phyloP scores from a whole-genome alignment of 2,329 filamentous ascomycete genomes.

The Botrytis cinerea region DNA sequence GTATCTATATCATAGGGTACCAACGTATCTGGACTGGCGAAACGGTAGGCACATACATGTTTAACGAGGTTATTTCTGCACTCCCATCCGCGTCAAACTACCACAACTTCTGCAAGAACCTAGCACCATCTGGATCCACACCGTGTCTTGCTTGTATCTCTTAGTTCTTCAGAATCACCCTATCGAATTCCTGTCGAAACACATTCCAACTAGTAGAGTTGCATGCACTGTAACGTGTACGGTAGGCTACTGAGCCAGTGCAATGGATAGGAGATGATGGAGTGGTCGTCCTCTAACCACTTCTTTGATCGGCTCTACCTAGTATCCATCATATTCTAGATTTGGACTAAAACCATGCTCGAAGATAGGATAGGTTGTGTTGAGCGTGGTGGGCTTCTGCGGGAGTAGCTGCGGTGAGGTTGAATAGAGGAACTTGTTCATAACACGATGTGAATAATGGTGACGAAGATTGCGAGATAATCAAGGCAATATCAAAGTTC shows the following conservation, averaged over 20 bases:
- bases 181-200: neutral
- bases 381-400: neutral
- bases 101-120: neutral
- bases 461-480: neutral
- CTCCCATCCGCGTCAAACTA: neutral
- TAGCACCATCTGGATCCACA: neutral
- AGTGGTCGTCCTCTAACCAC: neutral
- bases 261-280: neutral
- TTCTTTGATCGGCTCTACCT: neutral
- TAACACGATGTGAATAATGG: no score
- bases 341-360: neutral
- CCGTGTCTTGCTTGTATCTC: neutral
- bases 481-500: neutral
- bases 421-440: neutral
- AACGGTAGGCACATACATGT: neutral
- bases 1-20: neutral
- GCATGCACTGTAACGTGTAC: neutral
- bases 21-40: neutral
- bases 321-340: neutral
- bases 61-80: neutral
- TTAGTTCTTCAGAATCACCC: neutral
- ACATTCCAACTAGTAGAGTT: neutral
- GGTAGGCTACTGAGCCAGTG: neutral
- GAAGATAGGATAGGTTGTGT: no score
- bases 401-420: neutral